These are phyloP conservation scores for Penicillium roqueforti DNA, from an alignment of 495 filamentous ascomycete species.

Conservation along the genomic window DNA sequence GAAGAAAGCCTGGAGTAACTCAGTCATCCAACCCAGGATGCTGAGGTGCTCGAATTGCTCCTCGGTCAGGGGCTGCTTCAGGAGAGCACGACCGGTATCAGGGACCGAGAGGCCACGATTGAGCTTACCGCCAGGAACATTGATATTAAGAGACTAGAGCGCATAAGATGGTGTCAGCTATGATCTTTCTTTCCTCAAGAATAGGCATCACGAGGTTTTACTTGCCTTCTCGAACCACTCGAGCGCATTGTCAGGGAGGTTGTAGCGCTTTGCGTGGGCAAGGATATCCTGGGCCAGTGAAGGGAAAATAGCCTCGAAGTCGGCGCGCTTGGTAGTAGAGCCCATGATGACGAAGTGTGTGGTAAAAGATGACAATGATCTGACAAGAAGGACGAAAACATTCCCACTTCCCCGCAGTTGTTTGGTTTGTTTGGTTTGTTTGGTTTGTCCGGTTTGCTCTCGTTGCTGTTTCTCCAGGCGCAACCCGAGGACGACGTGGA, in stretches of 20 bases:
- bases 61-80: constrained; percentile 62
- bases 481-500: constrained; percentile 1
- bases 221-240: constrained; percentile 83
- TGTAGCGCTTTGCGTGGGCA: constrained; percentile 69
- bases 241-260: constrained; percentile 74
- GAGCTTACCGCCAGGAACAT: constrained; percentile 91
- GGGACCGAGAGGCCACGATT: constrained; percentile 98
- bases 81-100: constrained; percentile 79
- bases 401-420: constrained; percentile 20
- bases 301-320: constrained; percentile 88
- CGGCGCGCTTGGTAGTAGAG: constrained; percentile 63
- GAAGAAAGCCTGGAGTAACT: constrained; percentile 98
- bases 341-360: constrained; percentile 46
- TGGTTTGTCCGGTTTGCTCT: constrained; percentile 28
- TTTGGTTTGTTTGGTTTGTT: constrained; percentile 30
- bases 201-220: neutral
- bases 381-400: constrained; percentile 2
- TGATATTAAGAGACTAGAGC: constrained; percentile 69
- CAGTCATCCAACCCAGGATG: constrained; percentile 91
- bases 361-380: constrained; percentile 1
- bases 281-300: constrained; percentile 72
- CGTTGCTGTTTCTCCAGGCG: constrained; percentile 2
- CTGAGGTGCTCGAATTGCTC: constrained; percentile 83
- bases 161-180: neutral
- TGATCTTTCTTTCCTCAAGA: neutral